Evolutionary conservation across 371 early-diverging fungal genomes (phyloP).

Genomic region (Apophysomyces elegans): DNA sequence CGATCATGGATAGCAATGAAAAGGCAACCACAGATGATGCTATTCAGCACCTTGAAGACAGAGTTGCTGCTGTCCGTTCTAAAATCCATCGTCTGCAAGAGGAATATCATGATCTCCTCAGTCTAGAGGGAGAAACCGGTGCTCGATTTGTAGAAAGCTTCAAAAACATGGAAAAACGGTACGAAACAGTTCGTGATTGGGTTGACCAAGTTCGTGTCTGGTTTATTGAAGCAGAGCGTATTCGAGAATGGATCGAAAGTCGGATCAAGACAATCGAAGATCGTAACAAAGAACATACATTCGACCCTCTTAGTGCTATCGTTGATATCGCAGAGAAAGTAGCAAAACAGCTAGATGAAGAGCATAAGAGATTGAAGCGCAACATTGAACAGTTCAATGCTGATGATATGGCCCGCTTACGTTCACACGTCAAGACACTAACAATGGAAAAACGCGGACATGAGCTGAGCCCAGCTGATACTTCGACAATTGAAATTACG

Average conservation of each 20-base stretch:
- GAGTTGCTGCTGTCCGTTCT: constrained; percentile 34
- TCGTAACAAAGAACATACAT: constrained; percentile 26
- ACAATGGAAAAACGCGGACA: constrained; percentile 29
- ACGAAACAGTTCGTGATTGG: constrained; percentile 43
- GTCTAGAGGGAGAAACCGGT: constrained; percentile 10
- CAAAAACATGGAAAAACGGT: constrained; percentile 24
- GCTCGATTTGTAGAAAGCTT: constrained; percentile 21
- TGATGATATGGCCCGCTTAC: constrained; percentile 52
- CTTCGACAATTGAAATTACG: constrained; percentile 58
- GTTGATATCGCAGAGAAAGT: constrained; percentile 24
- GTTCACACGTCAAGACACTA: constrained; percentile 52
- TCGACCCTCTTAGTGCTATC: constrained; percentile 41
- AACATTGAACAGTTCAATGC: constrained; percentile 43
- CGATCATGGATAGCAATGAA: constrained; percentile 37
- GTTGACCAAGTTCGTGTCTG: constrained; percentile 41
- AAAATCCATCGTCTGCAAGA: constrained; percentile 33
- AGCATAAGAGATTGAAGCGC: constrained; percentile 33
- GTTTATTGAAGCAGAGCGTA: constrained; percentile 39
- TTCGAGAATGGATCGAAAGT: constrained; percentile 42
- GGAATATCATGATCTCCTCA: constrained; percentile 29
- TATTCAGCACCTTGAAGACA: constrained; percentile 39
- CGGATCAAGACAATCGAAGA: constrained; percentile 40
- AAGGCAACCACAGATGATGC: constrained; percentile 34
- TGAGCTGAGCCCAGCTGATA: constrained; percentile 58
- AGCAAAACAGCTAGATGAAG: constrained; percentile 30